Base-by-base conservation (phyloP, 208 protist species). In the Leishmania major region DNA sequence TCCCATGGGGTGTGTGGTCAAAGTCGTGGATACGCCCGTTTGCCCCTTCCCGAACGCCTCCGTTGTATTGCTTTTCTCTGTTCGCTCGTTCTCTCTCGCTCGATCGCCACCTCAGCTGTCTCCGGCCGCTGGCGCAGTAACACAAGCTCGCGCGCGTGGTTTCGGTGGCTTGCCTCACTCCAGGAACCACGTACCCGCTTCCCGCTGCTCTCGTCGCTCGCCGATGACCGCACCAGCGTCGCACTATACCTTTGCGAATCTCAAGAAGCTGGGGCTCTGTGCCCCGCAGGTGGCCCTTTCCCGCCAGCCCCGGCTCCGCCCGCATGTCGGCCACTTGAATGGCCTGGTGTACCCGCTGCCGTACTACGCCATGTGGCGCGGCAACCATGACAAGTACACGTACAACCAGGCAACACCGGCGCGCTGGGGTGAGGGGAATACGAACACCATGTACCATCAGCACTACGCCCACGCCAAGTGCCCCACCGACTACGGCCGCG, bases 401-500 rank as follows among this genome's bases (percentile, higher is more conserved):
- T 98, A 98, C 88, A 97, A 95, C 81, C 81, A 93, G 64, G 89
- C 87, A 35, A 96, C 93, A 59, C 88, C 92, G 19, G 81, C 90
- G 22, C 90, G 84, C 25, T 97, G 94, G 93, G 95, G 95, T 22
- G 93, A 98, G 81, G 95, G 95, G 5, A 86, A 90, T 57, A 96
- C 95, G 17, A 79, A 88, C 31, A 81, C 69, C 55, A 93, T 95
- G 93, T 96, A 97, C 78, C 95, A 98, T 77, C 93, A 96, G 81
- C 93, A 98, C 88, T 98, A 95, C 82, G 84, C 92, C 5, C 95
- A 98, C 72, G 95, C 95, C 64, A 98, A 98, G 90, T 96, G 93
- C 85, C 93, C 94, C 3, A 93, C 91, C 40, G 95, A 98, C 89
- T 98, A 96, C 84, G 93, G 95, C 60, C 92, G 93, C 51, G 95